Conservation (phyloP, 225 moss, liverwort and hornwort species). For the Polytrichum formosum region DNA sequence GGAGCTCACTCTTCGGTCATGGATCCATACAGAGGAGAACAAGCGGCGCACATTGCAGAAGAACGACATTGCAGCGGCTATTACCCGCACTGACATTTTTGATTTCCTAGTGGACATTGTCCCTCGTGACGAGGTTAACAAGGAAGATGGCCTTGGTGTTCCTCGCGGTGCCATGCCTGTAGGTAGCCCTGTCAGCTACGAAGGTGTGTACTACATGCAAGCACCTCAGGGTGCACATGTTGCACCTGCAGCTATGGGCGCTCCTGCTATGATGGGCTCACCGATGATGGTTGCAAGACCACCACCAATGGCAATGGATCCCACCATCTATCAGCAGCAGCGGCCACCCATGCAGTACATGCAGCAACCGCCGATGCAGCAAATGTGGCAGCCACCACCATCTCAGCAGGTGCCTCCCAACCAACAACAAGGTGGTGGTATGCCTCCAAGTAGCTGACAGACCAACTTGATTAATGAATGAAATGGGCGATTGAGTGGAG, state of each 20-base stretch:
- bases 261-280: slow-evolving; percentile 78
- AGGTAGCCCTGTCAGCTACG: slow-evolving; percentile 43
- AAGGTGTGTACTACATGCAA: slow-evolving; percentile 43
- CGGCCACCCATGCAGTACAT: slow-evolving; percentile 56
- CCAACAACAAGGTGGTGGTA: slow-evolving; percentile 24
- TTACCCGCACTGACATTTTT: slow-evolving; percentile 61
- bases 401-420: slow-evolving; percentile 24
- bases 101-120: slow-evolving; percentile 74
- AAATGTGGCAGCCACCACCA: slow-evolving; percentile 54
- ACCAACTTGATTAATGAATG: background rate
- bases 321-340: slow-evolving; percentile 57
- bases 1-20: slow-evolving; percentile 61
- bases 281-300: slow-evolving; percentile 91
- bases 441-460: slow-evolving; percentile 43
- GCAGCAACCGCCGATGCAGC: slow-evolving; percentile 59
- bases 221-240: slow-evolving; percentile 33
- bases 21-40: slow-evolving; percentile 77
- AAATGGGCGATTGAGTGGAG: background rate
- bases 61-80: slow-evolving; percentile 68
- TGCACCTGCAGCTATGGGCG: slow-evolving; percentile 23
- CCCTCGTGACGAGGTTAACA: slow-evolving; percentile 57
- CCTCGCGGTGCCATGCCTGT: slow-evolving; percentile 53
- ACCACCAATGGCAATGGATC: slow-evolving; percentile 52
- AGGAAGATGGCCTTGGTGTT: slow-evolving; percentile 56
- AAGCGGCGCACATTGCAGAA: slow-evolving; percentile 66